Evolutionary conservation across 805 yeast species (phyloP).

Genomic region (Wickerhamomyces hampshirensis): DNA sequence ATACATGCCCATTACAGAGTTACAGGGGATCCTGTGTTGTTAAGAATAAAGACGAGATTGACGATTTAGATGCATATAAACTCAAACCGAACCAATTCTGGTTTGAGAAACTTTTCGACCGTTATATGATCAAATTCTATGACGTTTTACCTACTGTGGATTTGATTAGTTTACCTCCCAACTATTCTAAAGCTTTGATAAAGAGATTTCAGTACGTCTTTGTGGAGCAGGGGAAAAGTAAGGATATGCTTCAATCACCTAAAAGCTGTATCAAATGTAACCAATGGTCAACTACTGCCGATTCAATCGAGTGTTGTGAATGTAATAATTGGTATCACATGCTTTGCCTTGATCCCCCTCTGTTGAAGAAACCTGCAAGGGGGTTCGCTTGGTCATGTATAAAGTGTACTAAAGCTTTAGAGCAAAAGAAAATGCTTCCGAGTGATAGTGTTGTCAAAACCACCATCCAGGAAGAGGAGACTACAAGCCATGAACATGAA

Average conservation of each 20-base stretch:
- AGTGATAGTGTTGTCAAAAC: constrained; percentile 6
- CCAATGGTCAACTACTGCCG: constrained; percentile 79
- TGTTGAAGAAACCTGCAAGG: constrained; percentile 70
- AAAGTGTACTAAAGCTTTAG: constrained; percentile 53
- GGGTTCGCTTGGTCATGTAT: constrained; percentile 94
- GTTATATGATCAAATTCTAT: constrained; percentile 79
- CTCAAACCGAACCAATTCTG: constrained; percentile 67
- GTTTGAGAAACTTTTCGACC: constrained; percentile 79
- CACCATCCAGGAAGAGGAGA: constrained; percentile 5
- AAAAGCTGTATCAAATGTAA: constrained; percentile 69
- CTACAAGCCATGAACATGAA: neutral
- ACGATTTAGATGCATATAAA: constrained; percentile 43
- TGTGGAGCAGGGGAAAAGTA: constrained; percentile 63
- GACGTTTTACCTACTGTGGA: constrained; percentile 65
- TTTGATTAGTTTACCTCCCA: constrained; percentile 52
- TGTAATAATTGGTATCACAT: constrained; percentile 72
- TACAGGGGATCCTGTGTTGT: constrained; percentile 75
- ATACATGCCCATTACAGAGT: constrained; percentile 69
- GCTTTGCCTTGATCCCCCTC: constrained; percentile 82
- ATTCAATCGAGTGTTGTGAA: constrained; percentile 75
- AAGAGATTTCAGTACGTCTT: constrained; percentile 71
- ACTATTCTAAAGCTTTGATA: constrained; percentile 55
- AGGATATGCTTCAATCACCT: constrained; percentile 58
- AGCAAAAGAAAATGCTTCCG: constrained; percentile 14
- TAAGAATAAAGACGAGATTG: constrained; percentile 61